phyloP scores from a whole-genome alignment of 148 eudicot species.

The Arbutus unedo region DNA sequence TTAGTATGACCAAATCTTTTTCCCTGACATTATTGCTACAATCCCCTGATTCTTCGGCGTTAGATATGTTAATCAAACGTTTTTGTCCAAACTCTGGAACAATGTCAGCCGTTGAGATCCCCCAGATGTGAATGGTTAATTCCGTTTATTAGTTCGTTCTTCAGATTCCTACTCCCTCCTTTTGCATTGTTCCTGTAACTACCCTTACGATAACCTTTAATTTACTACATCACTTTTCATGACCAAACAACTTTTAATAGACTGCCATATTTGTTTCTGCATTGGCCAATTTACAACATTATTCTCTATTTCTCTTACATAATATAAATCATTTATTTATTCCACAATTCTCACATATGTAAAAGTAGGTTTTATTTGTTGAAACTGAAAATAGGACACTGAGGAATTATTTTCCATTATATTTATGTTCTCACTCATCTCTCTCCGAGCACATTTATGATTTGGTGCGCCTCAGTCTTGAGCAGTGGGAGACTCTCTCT shows the following conservation, averaged over 20 bases:
- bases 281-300: not conserved
- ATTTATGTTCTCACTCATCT: not conserved
- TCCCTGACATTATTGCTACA: not conserved
- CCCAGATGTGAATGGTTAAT: conserved; percentile 23
- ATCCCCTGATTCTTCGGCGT: conserved; percentile 8
- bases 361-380: too few species aligned
- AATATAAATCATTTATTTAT: too few species aligned
- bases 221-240: too few species aligned
- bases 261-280: too few species aligned
- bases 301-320: not conserved
- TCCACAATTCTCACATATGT: too few species aligned
- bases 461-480: conserved; percentile 21
- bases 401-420: not conserved
- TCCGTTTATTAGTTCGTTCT: conserved; percentile 19
- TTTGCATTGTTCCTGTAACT: conserved; percentile 8
- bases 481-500: conserved; percentile 22
- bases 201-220: not conserved
- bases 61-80: conserved; percentile 13
- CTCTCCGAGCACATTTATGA: conserved; percentile 8
- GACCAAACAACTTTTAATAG: too few species aligned
- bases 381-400: too few species aligned
- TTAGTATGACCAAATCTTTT: not conserved
- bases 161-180: conserved; percentile 15
- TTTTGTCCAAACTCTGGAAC: not conserved
- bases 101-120: conserved; percentile 14